phyloP scores from a whole-genome alignment of 306 rosid species.

The Vicia villosa region DNA sequence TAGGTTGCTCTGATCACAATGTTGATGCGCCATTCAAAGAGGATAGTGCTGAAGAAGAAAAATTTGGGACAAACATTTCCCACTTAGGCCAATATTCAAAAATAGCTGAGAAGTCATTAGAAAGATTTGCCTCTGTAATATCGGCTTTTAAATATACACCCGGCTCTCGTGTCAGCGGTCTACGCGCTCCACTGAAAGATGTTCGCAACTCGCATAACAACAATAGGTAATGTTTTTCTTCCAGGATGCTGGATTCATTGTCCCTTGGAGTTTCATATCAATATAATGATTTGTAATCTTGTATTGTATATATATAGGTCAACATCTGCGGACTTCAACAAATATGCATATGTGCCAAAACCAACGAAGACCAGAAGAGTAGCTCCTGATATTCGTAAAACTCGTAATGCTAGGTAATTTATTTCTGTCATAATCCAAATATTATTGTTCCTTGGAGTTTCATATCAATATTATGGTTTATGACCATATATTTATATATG shows the following conservation, averaged over 20 bases:
- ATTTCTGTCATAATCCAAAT: conserved; percentile 21
- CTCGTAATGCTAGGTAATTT: conserved; percentile 51
- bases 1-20: conserved; percentile 44
- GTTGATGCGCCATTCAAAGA: conserved; percentile 35
- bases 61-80: conserved; percentile 82
- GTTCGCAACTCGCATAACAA: conserved; percentile 51
- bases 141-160: conserved; percentile 67
- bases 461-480: conserved; percentile 25
- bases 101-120: conserved; percentile 84
- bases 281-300: conserved; percentile 29
- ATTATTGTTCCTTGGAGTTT: conserved; percentile 31
- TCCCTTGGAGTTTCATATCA: conserved; percentile 27
- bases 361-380: conserved; percentile 45
- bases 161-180: conserved; percentile 94
- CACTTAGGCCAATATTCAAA: conserved; percentile 71
- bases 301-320: conserved; percentile 39
- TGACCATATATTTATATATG: conserved; percentile 26
- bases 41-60: conserved; percentile 40
- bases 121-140: conserved; percentile 71
- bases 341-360: conserved; percentile 57
- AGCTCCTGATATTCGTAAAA: conserved; percentile 53
- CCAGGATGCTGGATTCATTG: conserved; percentile 31
- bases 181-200: conserved; percentile 84
- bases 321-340: conserved; percentile 47
- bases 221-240: conserved; percentile 49